Conservation (phyloP, 2,329 filamentous ascomycete genomes). For the Cladophialophora psammophila region DNA sequence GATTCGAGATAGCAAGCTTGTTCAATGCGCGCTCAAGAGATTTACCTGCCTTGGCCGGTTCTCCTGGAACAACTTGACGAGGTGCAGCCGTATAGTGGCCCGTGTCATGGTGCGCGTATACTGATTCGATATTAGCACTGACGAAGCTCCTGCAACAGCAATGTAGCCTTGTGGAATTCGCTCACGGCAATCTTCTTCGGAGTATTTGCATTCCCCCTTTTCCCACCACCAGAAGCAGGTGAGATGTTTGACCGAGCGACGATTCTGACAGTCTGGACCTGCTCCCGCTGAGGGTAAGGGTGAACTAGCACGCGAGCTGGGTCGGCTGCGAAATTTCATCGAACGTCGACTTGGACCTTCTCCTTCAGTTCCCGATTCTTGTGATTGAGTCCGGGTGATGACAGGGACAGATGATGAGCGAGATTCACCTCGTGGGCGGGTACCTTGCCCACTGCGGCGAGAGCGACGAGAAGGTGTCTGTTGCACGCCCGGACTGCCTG, state of each 20-base stretch:
- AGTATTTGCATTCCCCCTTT: conserved; percentile 41
- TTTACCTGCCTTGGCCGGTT: conserved; percentile 39
- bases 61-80: conserved; percentile 31
- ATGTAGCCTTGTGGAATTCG: background rate
- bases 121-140: conserved; percentile 2
- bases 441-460: conserved; percentile 18
- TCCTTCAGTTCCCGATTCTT: conserved; percentile 2
- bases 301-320: conserved; percentile 22
- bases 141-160: background rate
- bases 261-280: conserved; percentile 16
- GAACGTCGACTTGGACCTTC: conserved; percentile 5
- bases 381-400: conserved; percentile 17
- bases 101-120: conserved; percentile 44
- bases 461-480: conserved; percentile 26
- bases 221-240: conserved; percentile 46
- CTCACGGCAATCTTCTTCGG: conserved; percentile 39
- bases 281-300: conserved; percentile 14
- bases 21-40: conserved; percentile 37
- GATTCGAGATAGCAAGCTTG: conserved; percentile 30
- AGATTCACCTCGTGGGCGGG: conserved; percentile 23
- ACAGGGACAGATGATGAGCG: conserved; percentile 34
- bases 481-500: conserved; percentile 9
- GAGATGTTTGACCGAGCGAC: conserved; percentile 42
- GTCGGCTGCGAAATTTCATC: conserved; percentile 10
- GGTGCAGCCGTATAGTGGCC: conserved; percentile 36